Percentiles rank a stretch among this genome's conserved stretches.
These are phyloP conservation scores for Pulveroboletus frians DNA, from an alignment of 768 basidiomycete species.

Conservation along the genomic window DNA sequence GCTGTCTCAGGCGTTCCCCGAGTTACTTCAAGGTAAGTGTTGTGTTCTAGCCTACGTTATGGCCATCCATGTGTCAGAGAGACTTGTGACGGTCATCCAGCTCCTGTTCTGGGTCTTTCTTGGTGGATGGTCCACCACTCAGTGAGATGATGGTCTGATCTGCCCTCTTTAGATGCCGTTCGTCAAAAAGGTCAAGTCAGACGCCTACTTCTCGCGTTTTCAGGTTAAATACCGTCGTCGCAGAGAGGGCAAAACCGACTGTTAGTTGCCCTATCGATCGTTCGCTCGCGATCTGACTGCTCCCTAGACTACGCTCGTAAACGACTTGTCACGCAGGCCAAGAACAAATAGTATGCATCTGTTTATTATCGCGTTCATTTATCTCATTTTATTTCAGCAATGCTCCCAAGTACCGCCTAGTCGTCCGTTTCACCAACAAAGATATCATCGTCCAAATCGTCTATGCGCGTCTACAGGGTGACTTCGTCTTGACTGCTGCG, in stretches of 20 bases:
- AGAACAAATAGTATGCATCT: constrained; percentile 89
- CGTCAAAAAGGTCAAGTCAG: constrained; percentile 95
- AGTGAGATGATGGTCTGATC: constrained; percentile 33
- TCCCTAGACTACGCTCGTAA: constrained; percentile 90
- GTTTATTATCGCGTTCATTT: background rate
- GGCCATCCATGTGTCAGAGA: background rate
- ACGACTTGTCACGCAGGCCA: constrained; percentile 94
- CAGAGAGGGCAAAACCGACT: constrained; percentile 98
- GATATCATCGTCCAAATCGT: constrained; percentile 93
- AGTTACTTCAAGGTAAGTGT: constrained; percentile 39
- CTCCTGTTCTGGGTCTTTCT: constrained; percentile 1
- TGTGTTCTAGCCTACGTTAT: background rate
- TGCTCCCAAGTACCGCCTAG: constrained; percentile 96
- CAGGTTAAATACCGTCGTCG: constrained; percentile 98
- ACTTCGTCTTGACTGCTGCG: constrained; percentile 87
- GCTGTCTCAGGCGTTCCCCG: constrained; percentile 28
- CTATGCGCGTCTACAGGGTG: constrained; percentile 96
- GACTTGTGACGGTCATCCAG: background rate
- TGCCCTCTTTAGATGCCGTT: constrained; percentile 70
- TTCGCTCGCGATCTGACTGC: constrained; percentile 6
- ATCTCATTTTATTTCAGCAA: constrained; percentile 47
- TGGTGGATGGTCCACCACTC: constrained; percentile 30
- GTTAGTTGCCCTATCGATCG: constrained; percentile 39
- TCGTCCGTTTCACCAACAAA: constrained; percentile 98
- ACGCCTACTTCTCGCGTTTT: constrained; percentile 96